Percentiles rank a stretch among this genome's conserved stretches.
These are phyloP conservation scores for Cryptococcus sp. DNA, from an alignment of 1,284 basidiomycete species.

Conservation along the genomic window DNA sequence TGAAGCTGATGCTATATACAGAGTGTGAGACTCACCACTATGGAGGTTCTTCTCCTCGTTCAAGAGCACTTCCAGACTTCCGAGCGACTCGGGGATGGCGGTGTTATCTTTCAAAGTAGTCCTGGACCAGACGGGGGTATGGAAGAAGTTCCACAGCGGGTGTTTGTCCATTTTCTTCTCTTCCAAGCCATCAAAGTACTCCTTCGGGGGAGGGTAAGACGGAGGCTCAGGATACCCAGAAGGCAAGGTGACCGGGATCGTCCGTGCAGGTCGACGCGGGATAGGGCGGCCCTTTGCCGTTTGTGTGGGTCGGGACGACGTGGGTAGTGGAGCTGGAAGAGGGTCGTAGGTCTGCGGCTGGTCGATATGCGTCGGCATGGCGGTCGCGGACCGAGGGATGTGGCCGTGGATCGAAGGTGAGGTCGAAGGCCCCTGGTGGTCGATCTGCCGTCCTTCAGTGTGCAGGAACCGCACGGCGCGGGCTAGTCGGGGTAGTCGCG, in stretches of 20 bases:
- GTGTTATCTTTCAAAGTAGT: constrained; percentile 10
- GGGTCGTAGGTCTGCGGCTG: constrained; percentile 4
- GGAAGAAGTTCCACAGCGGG: constrained; percentile 53
- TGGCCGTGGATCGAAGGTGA: constrained; percentile 5
- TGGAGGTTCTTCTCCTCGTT: constrained; percentile 30
- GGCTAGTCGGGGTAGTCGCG: constrained; percentile 22
- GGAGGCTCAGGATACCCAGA: constrained; percentile 44
- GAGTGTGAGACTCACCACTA: constrained; percentile 34
- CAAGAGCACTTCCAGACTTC: constrained; percentile 29
- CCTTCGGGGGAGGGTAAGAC: constrained; percentile 35
- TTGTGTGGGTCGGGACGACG: constrained; percentile 19
- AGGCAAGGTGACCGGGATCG: constrained; percentile 34
- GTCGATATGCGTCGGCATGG: constrained; percentile 2
- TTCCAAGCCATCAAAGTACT: constrained; percentile 32
- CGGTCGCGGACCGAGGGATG: constrained; percentile 8
- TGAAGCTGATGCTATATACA: neutral
- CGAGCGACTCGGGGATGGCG: constrained; percentile 25
- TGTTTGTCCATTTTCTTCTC: constrained; percentile 29
- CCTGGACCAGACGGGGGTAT: constrained; percentile 27
- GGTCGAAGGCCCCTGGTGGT: constrained; percentile 25
- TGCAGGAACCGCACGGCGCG: constrained; percentile 29
- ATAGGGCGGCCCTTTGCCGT: constrained; percentile 45
- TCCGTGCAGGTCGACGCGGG: constrained; percentile 38
- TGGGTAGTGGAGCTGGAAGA: neutral
- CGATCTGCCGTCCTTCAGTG: constrained; percentile 32